Conservation (phyloP, 2,329 filamentous ascomycete genomes). For the Exophiala spinifera region DNA sequence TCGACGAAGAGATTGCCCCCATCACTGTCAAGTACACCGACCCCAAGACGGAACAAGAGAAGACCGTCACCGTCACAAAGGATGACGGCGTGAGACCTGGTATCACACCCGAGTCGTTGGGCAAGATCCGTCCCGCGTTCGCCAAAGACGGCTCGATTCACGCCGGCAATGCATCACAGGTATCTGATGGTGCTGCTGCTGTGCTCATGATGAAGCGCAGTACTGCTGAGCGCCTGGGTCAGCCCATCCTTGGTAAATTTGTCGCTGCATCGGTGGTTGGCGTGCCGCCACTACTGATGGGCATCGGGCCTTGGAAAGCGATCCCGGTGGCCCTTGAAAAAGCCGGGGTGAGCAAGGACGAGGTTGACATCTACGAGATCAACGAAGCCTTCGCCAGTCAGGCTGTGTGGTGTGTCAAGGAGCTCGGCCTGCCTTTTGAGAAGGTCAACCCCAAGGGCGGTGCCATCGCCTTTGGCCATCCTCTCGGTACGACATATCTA, state of each 20-base stretch:
- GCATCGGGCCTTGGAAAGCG: constrained; percentile 89
- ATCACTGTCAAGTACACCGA: constrained; percentile 84
- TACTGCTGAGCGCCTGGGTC: constrained; percentile 81
- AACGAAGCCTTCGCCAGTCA: constrained; percentile 98
- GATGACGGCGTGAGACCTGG: constrained; percentile 86
- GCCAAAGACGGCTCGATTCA: constrained; percentile 90
- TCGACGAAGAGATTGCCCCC: constrained; percentile 86
- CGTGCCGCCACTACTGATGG: constrained; percentile 92
- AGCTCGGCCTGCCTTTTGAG: constrained; percentile 74
- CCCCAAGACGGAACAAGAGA: constrained; percentile 82
- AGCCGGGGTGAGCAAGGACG: constrained; percentile 79
- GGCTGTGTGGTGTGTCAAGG: constrained; percentile 88
- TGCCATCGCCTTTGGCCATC: constrained; percentile 93
- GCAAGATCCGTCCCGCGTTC: constrained; percentile 87
- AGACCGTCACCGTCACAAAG: constrained; percentile 74
- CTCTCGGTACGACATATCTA: constrained; percentile 53
- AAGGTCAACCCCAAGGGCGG: constrained; percentile 98
- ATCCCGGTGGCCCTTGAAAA: constrained; percentile 90
- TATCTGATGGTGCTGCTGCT: constrained; percentile 92
- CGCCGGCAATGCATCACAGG: constrained; percentile 92
- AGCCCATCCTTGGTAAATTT: constrained; percentile 88
- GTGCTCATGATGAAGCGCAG: constrained; percentile 94
- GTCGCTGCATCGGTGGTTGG: constrained; percentile 82
- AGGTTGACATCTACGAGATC: constrained; percentile 97
- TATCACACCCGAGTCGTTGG: constrained; percentile 82